Evolutionary conservation across 2,329 filamentous ascomycete species (phyloP), one percentile per base, ranked within the genome.

Genomic region (Didymella pomorum): DNA sequence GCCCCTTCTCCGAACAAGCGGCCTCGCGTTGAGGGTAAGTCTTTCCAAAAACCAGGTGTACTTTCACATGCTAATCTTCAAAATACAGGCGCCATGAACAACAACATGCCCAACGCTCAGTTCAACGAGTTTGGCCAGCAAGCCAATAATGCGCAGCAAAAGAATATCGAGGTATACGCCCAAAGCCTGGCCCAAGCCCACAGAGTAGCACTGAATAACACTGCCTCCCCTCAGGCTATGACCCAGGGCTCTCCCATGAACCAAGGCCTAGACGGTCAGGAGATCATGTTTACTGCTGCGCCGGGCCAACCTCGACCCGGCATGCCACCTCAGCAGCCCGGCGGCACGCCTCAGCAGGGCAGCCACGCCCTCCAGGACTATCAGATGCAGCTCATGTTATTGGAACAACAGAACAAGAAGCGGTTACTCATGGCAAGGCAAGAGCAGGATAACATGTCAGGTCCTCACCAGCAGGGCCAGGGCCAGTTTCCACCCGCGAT

Each of bases 1-100:
- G 93, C 92, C 25, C 92, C 93, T 4, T 98, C 94, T 29, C 94
- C 94, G 2, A 94, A 91, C 63, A 98, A 98, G 81, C 87, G 93
- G 71, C 91, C 89, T 57, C 90, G 93, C 56, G 85, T 97, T 60
- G 91, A 93, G 64, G 88, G 89, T 71, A 83, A 84, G 67, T 65
- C 49, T 2, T 8, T 11, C 28, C 86, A 58, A 87, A 87, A 80
- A 82, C 71, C 81, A 76, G 78, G 64, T 77, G 75, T 37, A 79
- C 83, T n/a, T 31, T 44, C 50, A 41, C 4, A 3, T 9, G 81
- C 84, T 71, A 84, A 87, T 71, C 84, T 46, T 81, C 89, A 89
- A 64, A 78, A 85, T 69, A 79, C 83, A 73, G 88, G 90, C 79
- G 90, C 90, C 72, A 90, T 97, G 79, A 89, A 92, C 77, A 84